A percentile compares a stretch with the other conserved stretches of the same genome.
Conservation (phyloP, 495 filamentous ascomycete genomes). For the Penicillium fimorum region DNA sequence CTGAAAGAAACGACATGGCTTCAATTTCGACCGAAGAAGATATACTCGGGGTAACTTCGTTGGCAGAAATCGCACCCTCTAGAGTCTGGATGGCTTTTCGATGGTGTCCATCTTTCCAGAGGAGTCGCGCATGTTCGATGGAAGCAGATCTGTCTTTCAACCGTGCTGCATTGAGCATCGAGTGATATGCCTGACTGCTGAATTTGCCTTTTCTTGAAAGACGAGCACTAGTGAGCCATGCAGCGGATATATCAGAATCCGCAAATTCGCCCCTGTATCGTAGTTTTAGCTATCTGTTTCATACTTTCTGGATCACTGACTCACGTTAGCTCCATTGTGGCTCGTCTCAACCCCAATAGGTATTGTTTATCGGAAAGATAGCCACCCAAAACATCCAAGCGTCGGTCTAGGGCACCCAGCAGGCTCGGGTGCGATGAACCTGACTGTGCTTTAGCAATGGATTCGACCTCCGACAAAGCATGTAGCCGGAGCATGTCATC, state of each 20-base stretch:
- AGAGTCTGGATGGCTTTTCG: slow-evolving; percentile 91
- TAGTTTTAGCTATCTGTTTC: slow-evolving; percentile 13
- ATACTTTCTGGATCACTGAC: slow-evolving; percentile 8
- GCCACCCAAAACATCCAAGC: slow-evolving; percentile 80
- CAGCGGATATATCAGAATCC: slow-evolving; percentile 70
- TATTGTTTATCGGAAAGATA: slow-evolving; percentile 92
- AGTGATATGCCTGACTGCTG: slow-evolving; percentile 84
- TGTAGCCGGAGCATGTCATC: slow-evolving; percentile 80
- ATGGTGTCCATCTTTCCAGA: slow-evolving; percentile 95
- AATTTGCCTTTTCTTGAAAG: slow-evolving; percentile 82
- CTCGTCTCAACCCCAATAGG: slow-evolving; percentile 80
- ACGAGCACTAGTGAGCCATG: slow-evolving; percentile 83
- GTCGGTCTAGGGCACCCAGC: slow-evolving; percentile 62
- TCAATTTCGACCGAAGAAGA: slow-evolving; percentile 45
- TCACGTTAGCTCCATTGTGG: slow-evolving; percentile 70
- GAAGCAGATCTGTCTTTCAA: slow-evolving; percentile 81
- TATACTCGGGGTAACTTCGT: slow-evolving; percentile 58
- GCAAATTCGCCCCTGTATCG: slow-evolving; percentile 43
- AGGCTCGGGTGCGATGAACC: slow-evolving; percentile 40
- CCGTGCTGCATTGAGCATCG: slow-evolving; percentile 82
- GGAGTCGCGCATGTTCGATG: slow-evolving; percentile 85
- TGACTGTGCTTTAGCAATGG: slow-evolving; percentile 58
- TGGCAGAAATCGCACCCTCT: slow-evolving; percentile 75
- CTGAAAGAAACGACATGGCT: slow-evolving; percentile 28
- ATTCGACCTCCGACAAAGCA: slow-evolving; percentile 81